These are phyloP conservation scores for Kazachstania psychrophila DNA, from an alignment of 805 yeast genomes.

Conservation along the genomic window DNA sequence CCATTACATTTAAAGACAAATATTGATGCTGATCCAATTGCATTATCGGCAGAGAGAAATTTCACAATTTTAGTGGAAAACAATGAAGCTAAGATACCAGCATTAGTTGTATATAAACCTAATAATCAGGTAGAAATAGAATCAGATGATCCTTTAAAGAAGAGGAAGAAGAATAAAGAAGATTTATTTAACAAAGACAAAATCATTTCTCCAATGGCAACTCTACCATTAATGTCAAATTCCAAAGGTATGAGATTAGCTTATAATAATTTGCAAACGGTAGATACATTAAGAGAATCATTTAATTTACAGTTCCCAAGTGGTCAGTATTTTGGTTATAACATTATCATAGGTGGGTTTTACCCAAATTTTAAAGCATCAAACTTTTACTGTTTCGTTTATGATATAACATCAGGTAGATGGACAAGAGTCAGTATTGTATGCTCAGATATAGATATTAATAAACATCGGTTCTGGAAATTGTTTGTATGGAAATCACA, in stretches of 20 bases:
- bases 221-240: conserved; percentile 26
- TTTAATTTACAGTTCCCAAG: conserved; percentile 44
- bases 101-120: conserved; percentile 18
- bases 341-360: conserved; percentile 53
- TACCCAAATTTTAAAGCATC: conserved; percentile 34
- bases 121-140: conserved; percentile 2
- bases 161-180: conserved; percentile 1
- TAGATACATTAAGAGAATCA: conserved; percentile 12
- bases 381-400: conserved; percentile 23
- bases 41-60: conserved; percentile 14
- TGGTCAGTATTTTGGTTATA: conserved; percentile 59
- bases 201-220: conserved; percentile 23
- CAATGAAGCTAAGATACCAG: conserved; percentile 23
- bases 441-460: conserved; percentile 42
- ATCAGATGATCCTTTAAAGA: not conserved
- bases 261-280: conserved; percentile 14
- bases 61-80: conserved; percentile 23
- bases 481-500: conserved; percentile 72
- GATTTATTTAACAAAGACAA: not conserved
- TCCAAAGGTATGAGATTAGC: conserved; percentile 28
- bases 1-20: conserved; percentile 13
- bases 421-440: conserved; percentile 57
- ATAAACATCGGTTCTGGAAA: conserved; percentile 53
- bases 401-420: conserved; percentile 30
- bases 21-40: conserved; percentile 13